Evolutionary conservation across 225 moss, liverwort and hornwort genomes (phyloP).

Genomic region (Physcomitrellopsis africana): DNA sequence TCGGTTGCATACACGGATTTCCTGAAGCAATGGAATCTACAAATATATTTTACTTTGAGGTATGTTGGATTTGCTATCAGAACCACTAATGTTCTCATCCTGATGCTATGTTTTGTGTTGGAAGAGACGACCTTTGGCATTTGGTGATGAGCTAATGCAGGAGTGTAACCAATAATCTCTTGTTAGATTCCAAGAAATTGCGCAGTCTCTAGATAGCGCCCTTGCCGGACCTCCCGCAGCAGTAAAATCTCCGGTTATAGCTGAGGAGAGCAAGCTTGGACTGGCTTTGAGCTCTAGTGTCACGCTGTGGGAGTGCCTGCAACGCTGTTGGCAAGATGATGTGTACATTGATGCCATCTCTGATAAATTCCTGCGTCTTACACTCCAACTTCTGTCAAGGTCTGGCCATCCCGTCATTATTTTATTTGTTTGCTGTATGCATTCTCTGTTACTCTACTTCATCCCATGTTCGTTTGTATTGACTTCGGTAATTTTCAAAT

Average conservation of each 20-base stretch:
- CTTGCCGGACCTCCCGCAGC: slow-evolving; percentile 46
- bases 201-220: slow-evolving; percentile 64
- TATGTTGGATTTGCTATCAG: slow-evolving; percentile 21
- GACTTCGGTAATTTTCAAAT: background rate
- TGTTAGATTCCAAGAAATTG: slow-evolving; percentile 81
- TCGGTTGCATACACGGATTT: slow-evolving; percentile 61
- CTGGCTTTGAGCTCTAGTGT: slow-evolving; percentile 65
- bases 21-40: slow-evolving; percentile 77
- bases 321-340: slow-evolving; percentile 84
- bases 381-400: slow-evolving; percentile 82
- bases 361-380: slow-evolving; percentile 80
- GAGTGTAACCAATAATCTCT: slow-evolving; percentile 5
- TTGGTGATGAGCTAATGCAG: slow-evolving; percentile 2
- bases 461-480: slow-evolving; percentile 10
- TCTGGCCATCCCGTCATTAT: slow-evolving; percentile 24
- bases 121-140: background rate
- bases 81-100: background rate
- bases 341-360: slow-evolving; percentile 79
- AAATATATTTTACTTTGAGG: slow-evolving; percentile 70
- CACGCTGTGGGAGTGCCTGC: slow-evolving; percentile 76
- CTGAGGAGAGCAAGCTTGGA: slow-evolving; percentile 50
- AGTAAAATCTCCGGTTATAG: slow-evolving; percentile 38
- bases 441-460: background rate
- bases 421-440: slow-evolving; percentile 2
- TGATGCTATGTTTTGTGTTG: slow-evolving; percentile 8